A percentile compares a stretch with the other conserved stretches of the same genome.
phyloP scores from a whole-genome alignment of 2,329 filamentous ascomycete species.

The Alternaria brassicicola region DNA sequence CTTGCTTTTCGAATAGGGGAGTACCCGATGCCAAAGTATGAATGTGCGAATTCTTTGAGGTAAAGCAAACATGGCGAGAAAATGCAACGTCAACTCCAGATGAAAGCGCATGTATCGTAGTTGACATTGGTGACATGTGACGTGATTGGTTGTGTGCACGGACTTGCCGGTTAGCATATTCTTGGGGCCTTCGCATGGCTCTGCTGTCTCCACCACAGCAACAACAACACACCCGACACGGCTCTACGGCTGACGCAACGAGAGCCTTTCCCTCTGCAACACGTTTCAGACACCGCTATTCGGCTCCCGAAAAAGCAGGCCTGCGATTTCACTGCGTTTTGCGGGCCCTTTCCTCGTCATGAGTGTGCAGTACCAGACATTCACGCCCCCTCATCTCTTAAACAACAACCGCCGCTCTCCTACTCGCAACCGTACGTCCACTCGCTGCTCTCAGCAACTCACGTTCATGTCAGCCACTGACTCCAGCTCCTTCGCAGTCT shows the following conservation, averaged over 20 bases:
- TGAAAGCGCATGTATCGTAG: not conserved
- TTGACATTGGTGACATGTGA: slow-evolving; percentile 10
- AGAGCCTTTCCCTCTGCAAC: slow-evolving; percentile 2
- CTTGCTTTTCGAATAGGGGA: not conserved
- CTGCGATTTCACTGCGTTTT: slow-evolving; percentile 26
- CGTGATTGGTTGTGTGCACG: slow-evolving; percentile 10
- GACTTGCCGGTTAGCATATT: slow-evolving; percentile 10
- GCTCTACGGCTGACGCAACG: slow-evolving; percentile 11
- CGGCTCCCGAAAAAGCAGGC: slow-evolving; percentile 16
- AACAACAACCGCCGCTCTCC: slow-evolving; percentile 63
- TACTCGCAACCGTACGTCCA: slow-evolving; percentile 62
- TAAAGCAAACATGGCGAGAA: not conserved
- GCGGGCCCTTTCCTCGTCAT: slow-evolving; percentile 51
- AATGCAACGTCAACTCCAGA: not conserved
- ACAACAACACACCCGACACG: slow-evolving; percentile 26
- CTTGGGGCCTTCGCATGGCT: slow-evolving; percentile 20
- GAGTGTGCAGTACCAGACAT: slow-evolving; percentile 67
- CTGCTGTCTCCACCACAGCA: slow-evolving; percentile 26
- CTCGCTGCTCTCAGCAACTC: slow-evolving; percentile 13
- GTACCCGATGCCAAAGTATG: not conserved
- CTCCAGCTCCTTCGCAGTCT: slow-evolving; percentile 28
- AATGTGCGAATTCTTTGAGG: not conserved
- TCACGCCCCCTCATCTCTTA: slow-evolving; percentile 66
- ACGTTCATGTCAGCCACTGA: slow-evolving; percentile 16
- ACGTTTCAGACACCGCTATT: not conserved